phyloP scores from a whole-genome alignment of 352 stramenopile genomes.

The Blastocystis hominis region DNA sequence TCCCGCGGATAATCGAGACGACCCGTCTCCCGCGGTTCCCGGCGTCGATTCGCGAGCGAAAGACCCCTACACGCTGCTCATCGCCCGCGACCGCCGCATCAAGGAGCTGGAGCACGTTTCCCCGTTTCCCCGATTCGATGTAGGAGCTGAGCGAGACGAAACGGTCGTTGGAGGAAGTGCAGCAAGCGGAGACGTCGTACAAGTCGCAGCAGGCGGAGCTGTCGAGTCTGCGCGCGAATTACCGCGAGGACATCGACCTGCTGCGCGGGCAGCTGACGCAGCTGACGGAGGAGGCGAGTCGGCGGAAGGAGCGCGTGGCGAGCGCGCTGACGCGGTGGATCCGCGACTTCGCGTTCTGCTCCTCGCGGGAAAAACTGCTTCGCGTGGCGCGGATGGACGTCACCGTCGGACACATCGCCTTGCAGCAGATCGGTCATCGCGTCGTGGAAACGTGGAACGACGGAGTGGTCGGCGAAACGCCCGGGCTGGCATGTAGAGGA shows the following conservation, averaged over 20 bases:
- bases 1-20: background rate
- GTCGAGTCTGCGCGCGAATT: background rate
- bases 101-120: constrained; percentile 42
- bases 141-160: constrained; percentile 17
- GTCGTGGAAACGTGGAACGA: constrained; percentile 43
- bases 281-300: background rate
- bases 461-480: background rate
- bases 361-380: background rate
- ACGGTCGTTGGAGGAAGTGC: background rate
- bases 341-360: background rate
- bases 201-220: background rate
- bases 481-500: background rate
- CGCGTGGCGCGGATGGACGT: background rate
- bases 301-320: background rate
- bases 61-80: constrained; percentile 11
- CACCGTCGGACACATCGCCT: background rate
- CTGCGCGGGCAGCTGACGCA: background rate
- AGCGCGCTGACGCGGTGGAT: constrained; percentile 19
- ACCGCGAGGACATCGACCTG: background rate
- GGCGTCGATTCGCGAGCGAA: background rate
- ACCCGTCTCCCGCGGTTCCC: background rate
- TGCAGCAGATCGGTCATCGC: constrained; percentile 36
- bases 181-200: background rate
- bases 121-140: background rate
- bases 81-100: background rate